Percentiles rank a stretch among this genome's conserved stretches.
These are phyloP conservation scores for Anastatica hierochuntica DNA, from an alignment of 345 rosid species.

Conservation along the genomic window DNA sequence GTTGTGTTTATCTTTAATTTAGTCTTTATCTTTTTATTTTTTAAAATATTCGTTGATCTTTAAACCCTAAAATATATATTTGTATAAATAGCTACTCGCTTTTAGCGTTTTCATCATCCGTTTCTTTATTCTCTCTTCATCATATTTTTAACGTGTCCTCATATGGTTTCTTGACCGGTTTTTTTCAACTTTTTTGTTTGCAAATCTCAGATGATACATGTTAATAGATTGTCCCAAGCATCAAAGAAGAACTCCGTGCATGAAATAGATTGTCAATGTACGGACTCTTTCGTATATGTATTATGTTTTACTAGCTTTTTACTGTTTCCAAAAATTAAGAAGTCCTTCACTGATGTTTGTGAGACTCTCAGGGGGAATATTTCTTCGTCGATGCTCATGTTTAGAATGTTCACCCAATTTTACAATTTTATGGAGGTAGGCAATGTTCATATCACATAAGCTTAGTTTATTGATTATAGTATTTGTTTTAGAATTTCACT, in stretches of 20 bases:
- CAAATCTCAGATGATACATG: slow-evolving; percentile 74
- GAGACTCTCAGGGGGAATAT: slow-evolving; percentile 22
- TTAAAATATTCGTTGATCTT: no score
- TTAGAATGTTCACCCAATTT: slow-evolving; percentile 96
- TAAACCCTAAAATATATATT: no score
- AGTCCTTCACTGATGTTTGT: neutral
- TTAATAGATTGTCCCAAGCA: slow-evolving; percentile 68
- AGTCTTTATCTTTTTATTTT: no score
- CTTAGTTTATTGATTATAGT: neutral
- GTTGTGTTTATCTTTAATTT: no score
- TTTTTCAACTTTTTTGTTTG: neutral
- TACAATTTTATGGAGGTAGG: slow-evolving; percentile 97
- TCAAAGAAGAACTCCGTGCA: slow-evolving; percentile 71
- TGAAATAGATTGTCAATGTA: slow-evolving; percentile 99
- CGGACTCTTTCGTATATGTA: slow-evolving; percentile 10
- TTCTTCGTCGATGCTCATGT: slow-evolving; percentile 70
- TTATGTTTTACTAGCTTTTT: no score
- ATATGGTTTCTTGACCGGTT: no score
- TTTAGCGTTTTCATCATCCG: no score
- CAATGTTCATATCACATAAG: neutral
- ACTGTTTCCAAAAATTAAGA: neutral
- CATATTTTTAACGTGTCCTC: no score
- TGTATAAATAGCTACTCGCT: no score
- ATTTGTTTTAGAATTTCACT: neutral
- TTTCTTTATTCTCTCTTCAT: no score